A percentile compares a stretch with the other conserved stretches of the same genome.
Evolutionary conservation across 495 filamentous ascomycete species (phyloP).

Genomic region (Cairneyella variabilis): DNA sequence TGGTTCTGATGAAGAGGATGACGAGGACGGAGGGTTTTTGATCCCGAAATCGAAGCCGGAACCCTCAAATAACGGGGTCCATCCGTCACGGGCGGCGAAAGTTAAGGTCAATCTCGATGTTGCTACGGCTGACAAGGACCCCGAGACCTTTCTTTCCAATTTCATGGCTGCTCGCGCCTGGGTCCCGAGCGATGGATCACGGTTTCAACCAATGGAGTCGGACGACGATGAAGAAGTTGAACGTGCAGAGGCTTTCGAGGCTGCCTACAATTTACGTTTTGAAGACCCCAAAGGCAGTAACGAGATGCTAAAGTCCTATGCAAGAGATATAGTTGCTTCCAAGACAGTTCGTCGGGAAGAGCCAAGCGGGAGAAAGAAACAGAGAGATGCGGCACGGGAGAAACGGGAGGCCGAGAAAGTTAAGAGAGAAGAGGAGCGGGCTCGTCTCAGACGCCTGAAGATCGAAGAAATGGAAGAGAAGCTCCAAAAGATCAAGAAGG

Average conservation of each 20-base stretch:
- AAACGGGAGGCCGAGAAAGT: conserved; percentile 75
- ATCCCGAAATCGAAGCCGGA: conserved; percentile 39
- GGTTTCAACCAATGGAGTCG: conserved; percentile 77
- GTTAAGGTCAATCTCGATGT: conserved; percentile 55
- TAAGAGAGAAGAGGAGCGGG: conserved; percentile 74
- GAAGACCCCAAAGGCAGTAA: conserved; percentile 85
- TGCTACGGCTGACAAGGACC: conserved; percentile 80
- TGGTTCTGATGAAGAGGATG: conserved; percentile 48
- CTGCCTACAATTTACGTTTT: conserved; percentile 95
- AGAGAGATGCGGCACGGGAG: conserved; percentile 69
- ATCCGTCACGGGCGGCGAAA: conserved; percentile 39
- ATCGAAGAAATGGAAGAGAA: conserved; percentile 83
- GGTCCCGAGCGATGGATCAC: conserved; percentile 57
- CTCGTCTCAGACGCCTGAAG: conserved; percentile 78
- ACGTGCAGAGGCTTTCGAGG: conserved; percentile 80
- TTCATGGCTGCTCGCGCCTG: conserved; percentile 88
- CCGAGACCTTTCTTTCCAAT: conserved; percentile 83
- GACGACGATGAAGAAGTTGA: conserved; percentile 85
- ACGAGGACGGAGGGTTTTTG: conserved; percentile 72
- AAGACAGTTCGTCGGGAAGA: conserved; percentile 83
- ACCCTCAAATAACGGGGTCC: conserved; percentile 31
- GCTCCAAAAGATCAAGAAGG: conserved; percentile 76
- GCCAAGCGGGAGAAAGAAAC: conserved; percentile 67
- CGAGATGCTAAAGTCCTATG: conserved; percentile 78
- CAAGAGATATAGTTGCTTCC: conserved; percentile 74